Percentiles rank a stretch among this genome's conserved stretches.
Conservation (phyloP, 495 filamentous ascomycete genomes). For the Pyrenula aspistea region DNA sequence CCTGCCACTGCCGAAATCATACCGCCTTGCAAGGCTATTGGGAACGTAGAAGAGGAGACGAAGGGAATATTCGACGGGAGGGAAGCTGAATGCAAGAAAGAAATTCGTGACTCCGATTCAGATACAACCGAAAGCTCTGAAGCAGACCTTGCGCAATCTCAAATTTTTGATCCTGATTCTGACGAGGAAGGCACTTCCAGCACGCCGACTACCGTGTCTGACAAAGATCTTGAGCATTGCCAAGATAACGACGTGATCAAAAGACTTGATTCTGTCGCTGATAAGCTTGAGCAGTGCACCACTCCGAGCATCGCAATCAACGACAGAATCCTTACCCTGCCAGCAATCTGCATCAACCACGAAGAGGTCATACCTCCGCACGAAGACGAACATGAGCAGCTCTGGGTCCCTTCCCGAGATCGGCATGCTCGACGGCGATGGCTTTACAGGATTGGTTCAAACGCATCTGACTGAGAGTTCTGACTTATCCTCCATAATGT, state of each 20-base stretch:
- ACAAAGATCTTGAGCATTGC: background rate
- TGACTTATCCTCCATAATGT: background rate
- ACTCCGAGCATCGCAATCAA: background rate
- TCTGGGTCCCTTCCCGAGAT: conserved; percentile 1
- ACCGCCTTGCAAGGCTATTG: background rate
- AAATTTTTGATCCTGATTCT: background rate
- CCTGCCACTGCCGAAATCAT: background rate
- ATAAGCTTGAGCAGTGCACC: background rate
- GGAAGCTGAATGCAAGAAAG: background rate
- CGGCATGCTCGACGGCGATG: background rate
- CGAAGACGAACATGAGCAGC: background rate
- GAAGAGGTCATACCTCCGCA: background rate
- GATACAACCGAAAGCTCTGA: background rate
- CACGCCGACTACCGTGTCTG: background rate
- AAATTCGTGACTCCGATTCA: background rate
- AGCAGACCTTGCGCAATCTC: background rate
- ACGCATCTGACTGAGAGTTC: background rate
- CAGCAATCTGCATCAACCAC: background rate
- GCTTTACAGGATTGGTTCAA: background rate
- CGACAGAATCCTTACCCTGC: background rate
- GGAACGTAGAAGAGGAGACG: background rate
- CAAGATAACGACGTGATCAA: background rate
- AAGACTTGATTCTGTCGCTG: background rate
- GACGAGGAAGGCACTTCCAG: background rate
- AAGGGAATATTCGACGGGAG: background rate